These are phyloP conservation scores for Letharia columbiana DNA, from an alignment of 495 filamentous ascomycete genomes.

Conservation along the genomic window DNA sequence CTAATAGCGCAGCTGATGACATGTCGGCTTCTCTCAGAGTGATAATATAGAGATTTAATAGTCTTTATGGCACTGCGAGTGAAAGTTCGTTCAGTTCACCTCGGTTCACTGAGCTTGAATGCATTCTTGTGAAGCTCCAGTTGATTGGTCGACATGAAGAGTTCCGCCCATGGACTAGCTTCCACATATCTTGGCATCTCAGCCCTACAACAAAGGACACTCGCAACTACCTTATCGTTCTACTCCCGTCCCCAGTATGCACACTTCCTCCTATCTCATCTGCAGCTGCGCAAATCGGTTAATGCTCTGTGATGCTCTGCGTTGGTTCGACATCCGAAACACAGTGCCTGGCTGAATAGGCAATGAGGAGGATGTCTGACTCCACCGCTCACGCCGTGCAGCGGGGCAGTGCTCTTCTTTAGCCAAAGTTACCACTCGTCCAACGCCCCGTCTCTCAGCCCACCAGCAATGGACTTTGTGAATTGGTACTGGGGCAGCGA, in stretches of 20 bases:
- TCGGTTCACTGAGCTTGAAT: neutral
- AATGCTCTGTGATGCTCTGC: neutral
- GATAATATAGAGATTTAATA: neutral
- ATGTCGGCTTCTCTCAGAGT: neutral
- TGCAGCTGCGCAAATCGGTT: neutral
- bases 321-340: neutral
- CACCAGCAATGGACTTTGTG: neutral
- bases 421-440: neutral
- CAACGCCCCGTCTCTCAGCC: constrained; percentile 12
- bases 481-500: constrained; percentile 6
- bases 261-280: neutral
- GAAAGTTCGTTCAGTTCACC: neutral
- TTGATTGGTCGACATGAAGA: constrained; percentile 6
- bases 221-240: neutral
- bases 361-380: neutral
- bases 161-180: constrained; percentile 10
- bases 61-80: neutral
- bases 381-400: neutral
- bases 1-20: constrained; percentile 30
- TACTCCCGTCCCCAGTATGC: neutral
- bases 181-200: neutral
- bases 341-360: neutral
- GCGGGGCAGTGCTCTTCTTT: constrained; percentile 12
- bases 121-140: constrained; percentile 3
- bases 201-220: neutral